Percentiles rank a stretch among this genome's conserved stretches.
phyloP scores from a whole-genome alignment of 257 asterid genomes.

The Solanum dulcamara region DNA sequence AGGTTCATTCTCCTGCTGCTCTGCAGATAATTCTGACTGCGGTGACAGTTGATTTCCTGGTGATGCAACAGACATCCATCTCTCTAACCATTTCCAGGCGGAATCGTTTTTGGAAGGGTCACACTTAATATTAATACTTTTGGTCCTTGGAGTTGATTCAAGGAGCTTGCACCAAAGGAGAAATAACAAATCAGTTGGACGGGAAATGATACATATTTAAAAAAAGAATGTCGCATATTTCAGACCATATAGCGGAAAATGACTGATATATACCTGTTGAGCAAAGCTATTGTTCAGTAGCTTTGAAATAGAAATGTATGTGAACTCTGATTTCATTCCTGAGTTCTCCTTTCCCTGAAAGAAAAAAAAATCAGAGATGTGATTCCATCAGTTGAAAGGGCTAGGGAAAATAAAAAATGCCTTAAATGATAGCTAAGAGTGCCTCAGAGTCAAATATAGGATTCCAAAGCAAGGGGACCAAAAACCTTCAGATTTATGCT shows the following conservation, averaged over 20 bases:
- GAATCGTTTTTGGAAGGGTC: constrained; percentile 80
- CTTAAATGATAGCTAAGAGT: not conserved
- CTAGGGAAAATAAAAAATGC: not conserved
- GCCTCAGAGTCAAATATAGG: not conserved
- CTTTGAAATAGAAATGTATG: constrained; percentile 54
- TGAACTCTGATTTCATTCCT: constrained; percentile 19
- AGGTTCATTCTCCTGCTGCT: constrained; percentile 9
- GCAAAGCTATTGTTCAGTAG: constrained; percentile 83
- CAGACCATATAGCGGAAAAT: not conserved
- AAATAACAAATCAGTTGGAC: constrained; percentile 6
- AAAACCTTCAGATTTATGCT: not conserved
- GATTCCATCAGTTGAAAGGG: not conserved
- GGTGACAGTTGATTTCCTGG: constrained; percentile 26
- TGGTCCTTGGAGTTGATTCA: constrained; percentile 56
- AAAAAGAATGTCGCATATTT: not conserved
- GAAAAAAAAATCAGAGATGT: constrained; percentile 1
- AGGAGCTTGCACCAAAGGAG: constrained; percentile 45
- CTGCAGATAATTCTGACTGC: not conserved
- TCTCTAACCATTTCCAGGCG: constrained; percentile 92
- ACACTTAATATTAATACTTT: constrained; percentile 66
- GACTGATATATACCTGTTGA: constrained; percentile 51
- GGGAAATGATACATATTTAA: not conserved
- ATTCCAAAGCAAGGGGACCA: not conserved
- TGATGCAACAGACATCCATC: constrained; percentile 81
- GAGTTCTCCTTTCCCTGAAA: constrained; percentile 38